Percentiles rank a stretch among this genome's conserved stretches.
Conservation (phyloP, 1,284 basidiomycete genomes). For the Tremellales sp. region DNA sequence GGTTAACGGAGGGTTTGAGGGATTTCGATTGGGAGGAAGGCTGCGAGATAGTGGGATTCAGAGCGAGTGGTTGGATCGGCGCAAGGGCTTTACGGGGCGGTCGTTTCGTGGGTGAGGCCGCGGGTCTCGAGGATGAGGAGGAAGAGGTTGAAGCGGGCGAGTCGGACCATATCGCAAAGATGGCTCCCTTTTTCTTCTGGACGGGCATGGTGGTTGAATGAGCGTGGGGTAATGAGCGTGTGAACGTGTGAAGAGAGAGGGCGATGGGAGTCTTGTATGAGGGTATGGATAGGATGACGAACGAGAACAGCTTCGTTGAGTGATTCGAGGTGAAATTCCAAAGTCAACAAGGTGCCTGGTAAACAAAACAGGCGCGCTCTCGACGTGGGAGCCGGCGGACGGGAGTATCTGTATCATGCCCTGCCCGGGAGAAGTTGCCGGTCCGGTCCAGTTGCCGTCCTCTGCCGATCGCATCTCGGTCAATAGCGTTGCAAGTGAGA, state of each 20-base stretch:
- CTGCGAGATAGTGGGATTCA: background rate
- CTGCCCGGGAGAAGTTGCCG: no score
- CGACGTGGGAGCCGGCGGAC: no score
- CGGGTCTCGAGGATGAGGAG: background rate
- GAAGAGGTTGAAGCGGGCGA: constrained; percentile 27
- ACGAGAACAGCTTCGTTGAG: no score
- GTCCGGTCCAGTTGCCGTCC: no score
- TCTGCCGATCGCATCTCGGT: no score
- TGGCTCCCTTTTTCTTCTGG: constrained; percentile 47
- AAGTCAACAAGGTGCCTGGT: no score
- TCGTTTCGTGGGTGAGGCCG: constrained; percentile 1
- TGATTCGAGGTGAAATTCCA: no score
- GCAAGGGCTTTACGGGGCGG: background rate
- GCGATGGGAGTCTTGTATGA: background rate
- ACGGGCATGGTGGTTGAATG: constrained; percentile 37
- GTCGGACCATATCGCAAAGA: constrained; percentile 48
- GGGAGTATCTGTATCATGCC: no score
- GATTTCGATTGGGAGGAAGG: background rate
- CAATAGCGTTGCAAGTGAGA: no score
- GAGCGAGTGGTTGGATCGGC: background rate
- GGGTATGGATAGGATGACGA: no score
- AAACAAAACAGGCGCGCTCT: no score
- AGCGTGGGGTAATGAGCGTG: constrained; percentile 1
- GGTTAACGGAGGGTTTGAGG: background rate
- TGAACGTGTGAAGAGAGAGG: background rate